Evolutionary conservation across 768 basidiomycete species (phyloP).

Genomic region (Hirschioporus abietinus): DNA sequence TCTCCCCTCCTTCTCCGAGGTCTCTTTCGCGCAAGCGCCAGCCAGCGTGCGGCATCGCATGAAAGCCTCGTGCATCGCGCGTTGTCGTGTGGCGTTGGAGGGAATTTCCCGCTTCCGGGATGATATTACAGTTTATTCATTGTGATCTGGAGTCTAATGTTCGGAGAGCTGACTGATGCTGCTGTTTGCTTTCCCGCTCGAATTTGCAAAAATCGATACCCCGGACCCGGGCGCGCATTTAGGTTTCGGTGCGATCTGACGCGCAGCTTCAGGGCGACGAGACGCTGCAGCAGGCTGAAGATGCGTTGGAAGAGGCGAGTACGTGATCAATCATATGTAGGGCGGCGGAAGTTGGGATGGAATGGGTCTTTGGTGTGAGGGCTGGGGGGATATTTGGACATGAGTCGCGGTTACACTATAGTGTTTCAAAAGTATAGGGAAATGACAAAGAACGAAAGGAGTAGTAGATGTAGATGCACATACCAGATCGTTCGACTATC

Average conservation of each 20-base stretch:
- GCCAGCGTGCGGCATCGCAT: background rate
- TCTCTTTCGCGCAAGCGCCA: background rate
- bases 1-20: constrained; percentile 6
- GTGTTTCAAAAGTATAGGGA: background rate
- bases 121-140: background rate
- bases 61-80: background rate
- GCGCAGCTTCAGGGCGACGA: constrained; percentile 28
- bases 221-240: constrained; percentile 6
- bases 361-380: background rate
- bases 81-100: background rate
- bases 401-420: background rate
- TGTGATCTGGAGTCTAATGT: background rate
- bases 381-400: background rate
- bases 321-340: constrained; percentile 6
- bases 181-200: background rate
- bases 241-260: constrained; percentile 25
- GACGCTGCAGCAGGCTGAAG: constrained; percentile 25
- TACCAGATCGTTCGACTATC: background rate
- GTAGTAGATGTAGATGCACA: background rate
- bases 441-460: background rate
- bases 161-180: background rate
- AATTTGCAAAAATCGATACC: constrained; percentile 2
- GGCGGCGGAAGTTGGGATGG: background rate
- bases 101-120: background rate
- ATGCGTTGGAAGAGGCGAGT: constrained; percentile 28